Conservation (phyloP, 1,139 yeast species). For the Nakaseomyces nivariensis region DNA sequence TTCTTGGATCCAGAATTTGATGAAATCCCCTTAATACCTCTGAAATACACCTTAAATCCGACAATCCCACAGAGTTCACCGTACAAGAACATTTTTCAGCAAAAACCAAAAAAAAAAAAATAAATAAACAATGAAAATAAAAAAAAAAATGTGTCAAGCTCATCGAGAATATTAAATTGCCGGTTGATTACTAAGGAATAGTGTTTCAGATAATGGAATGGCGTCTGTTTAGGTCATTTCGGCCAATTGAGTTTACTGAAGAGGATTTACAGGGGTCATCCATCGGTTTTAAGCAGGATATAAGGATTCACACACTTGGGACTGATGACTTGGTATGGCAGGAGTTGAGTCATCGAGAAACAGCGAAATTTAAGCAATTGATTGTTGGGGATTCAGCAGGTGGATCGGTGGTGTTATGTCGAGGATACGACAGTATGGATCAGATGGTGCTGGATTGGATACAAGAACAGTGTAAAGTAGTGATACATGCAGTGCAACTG, state of each 20-base stretch:
- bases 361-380: not conserved
- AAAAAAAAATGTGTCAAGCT: no score
- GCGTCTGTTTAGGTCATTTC: not conserved
- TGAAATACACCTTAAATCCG: not conserved
- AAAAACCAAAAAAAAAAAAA: no score
- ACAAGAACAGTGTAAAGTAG: not conserved
- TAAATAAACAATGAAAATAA: no score
- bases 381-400: not conserved
- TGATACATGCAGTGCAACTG: not conserved
- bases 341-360: slow-evolving; percentile 7
- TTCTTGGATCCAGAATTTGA: no score
- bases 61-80: not conserved
- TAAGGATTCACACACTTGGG: slow-evolving; percentile 3
- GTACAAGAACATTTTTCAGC: not conserved
- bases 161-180: no score
- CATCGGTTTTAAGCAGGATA: not conserved
- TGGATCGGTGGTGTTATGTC: not conserved
- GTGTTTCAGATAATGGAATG: not conserved
- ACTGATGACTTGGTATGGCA: slow-evolving; percentile 6
- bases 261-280: not conserved
- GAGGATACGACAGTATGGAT: not conserved
- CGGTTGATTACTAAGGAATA: no score
- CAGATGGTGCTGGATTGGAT: not conserved
- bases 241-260: not conserved
- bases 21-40: not conserved